These are phyloP conservation scores for Picochlorum sp. DNA, from an alignment of 139 green algal genomes.

Conservation along the genomic window DNA sequence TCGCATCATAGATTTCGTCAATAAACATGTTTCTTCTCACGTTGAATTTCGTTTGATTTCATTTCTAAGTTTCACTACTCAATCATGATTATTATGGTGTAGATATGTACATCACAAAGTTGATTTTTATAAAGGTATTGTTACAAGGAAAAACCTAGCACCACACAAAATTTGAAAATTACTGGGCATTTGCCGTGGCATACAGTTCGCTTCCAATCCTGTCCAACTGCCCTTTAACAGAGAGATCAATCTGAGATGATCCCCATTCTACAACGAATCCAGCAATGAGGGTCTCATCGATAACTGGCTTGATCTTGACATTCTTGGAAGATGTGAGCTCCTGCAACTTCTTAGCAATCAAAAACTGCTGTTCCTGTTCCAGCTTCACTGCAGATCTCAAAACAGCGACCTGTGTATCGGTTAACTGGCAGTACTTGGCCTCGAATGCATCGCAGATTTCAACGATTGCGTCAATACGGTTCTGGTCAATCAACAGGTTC, in stretches of 20 bases:
- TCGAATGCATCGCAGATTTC: slow-evolving; percentile 90
- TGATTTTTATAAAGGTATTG: background rate
- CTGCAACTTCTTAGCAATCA: slow-evolving; percentile 99
- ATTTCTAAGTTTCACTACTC: too few species aligned
- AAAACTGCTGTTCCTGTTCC: slow-evolving; percentile 97
- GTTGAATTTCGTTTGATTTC: too few species aligned
- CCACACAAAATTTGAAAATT: background rate
- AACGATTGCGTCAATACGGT: slow-evolving; percentile 66
- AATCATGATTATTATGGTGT: too few species aligned
- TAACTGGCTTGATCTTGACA: slow-evolving; percentile 97
- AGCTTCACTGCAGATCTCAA: slow-evolving; percentile 91
- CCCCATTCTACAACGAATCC: slow-evolving; percentile 95
- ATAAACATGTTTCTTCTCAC: too few species aligned
- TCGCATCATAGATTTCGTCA: too few species aligned
- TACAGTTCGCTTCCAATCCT: slow-evolving; percentile 41
- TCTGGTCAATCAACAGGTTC: slow-evolving; percentile 88
- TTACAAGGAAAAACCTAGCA: background rate
- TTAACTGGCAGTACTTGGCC: slow-evolving; percentile 86
- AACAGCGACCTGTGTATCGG: slow-evolving; percentile 92
- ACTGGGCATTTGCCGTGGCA: slow-evolving; percentile 8
- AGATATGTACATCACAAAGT: too few species aligned
- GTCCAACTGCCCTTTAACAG: slow-evolving; percentile 84
- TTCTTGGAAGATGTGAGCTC: slow-evolving; percentile 96
- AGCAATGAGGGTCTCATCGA: slow-evolving; percentile 87
- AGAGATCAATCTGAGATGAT: slow-evolving; percentile 91